Evolutionary conservation across 73 alveolate species (phyloP).

Genomic region (Paramecium tetraurelia): DNA sequence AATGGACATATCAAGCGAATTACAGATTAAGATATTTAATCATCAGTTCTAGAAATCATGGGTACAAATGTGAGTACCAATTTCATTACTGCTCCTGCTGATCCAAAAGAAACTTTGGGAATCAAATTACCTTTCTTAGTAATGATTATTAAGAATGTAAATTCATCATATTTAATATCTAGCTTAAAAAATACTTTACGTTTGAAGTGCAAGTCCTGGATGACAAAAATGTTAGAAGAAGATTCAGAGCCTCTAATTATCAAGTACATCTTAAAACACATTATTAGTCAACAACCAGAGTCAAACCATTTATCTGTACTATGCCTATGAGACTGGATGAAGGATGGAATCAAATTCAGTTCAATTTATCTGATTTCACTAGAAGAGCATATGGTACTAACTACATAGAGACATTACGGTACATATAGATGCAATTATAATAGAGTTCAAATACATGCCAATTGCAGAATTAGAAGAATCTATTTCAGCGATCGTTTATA

Average conservation of each 20-base stretch:
- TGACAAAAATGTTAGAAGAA: constrained; percentile 96
- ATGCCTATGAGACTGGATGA: constrained; percentile 90
- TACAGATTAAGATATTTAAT: constrained; percentile 96
- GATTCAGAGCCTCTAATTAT: constrained; percentile 98
- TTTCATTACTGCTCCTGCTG: constrained; percentile 95
- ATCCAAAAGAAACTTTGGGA: constrained; percentile 94
- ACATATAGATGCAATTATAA: not conserved
- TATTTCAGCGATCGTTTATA: constrained; percentile 78
- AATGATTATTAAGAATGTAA: constrained; percentile 90
- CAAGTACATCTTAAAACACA: constrained; percentile 82
- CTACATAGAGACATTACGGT: constrained; percentile 77
- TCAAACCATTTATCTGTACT: constrained; percentile 97
- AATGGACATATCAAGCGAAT: constrained; percentile 97
- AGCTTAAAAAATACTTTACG: constrained; percentile 95
- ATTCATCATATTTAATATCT: not conserved
- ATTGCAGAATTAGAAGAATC: constrained; percentile 85
- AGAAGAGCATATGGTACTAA: constrained; percentile 85
- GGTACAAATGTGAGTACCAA: constrained; percentile 97
- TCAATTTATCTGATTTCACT: constrained; percentile 86
- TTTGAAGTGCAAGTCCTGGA: constrained; percentile 97
- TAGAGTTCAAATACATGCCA: constrained; percentile 82
- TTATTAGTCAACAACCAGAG: constrained; percentile 93
- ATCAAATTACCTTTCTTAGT: constrained; percentile 97
- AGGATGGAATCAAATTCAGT: constrained; percentile 90
- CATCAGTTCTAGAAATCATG: constrained; percentile 95